A percentile compares a stretch with the other conserved stretches of the same genome.
phyloP scores from a whole-genome alignment of 192 early-diverging fungal species.

The Coemansia sp. region DNA sequence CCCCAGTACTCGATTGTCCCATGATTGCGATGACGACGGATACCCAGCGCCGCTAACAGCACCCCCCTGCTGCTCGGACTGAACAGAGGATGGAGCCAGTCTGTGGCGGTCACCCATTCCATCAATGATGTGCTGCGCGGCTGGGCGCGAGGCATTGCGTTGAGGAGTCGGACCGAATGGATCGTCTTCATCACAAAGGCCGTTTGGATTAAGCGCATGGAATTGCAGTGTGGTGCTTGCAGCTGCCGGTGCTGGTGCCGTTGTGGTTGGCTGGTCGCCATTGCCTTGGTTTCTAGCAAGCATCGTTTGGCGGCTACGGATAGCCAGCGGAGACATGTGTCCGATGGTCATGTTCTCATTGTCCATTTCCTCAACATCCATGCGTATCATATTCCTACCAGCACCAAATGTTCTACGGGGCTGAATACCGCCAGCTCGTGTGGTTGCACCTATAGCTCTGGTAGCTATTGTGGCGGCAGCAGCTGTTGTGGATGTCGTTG shows the following conservation, averaged over 20 bases:
- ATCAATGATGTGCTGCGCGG: neutral
- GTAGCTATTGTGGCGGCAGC: neutral
- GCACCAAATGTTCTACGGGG: slow-evolving; percentile 36
- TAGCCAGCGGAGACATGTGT: slow-evolving; percentile 45
- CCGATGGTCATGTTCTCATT: slow-evolving; percentile 52
- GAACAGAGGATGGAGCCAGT: slow-evolving; percentile 5
- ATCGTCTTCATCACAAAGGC: slow-evolving; percentile 27
- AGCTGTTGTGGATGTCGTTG: neutral
- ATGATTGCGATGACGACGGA: slow-evolving; percentile 14
- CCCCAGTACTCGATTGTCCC: slow-evolving; percentile 6
- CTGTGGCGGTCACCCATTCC: slow-evolving; percentile 2
- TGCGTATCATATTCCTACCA: slow-evolving; percentile 13
- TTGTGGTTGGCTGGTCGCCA: neutral
- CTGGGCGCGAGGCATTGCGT: neutral
- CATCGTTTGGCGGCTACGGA: slow-evolving; percentile 23
- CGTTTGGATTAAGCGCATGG: slow-evolving; percentile 19
- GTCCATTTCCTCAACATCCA: slow-evolving; percentile 36
- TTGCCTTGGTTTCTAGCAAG: slow-evolving; percentile 1
- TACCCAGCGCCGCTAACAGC: neutral
- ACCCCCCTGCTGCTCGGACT: slow-evolving; percentile 12
- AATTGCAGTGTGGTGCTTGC: slow-evolving; percentile 21
- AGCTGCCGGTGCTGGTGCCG: slow-evolving; percentile 6
- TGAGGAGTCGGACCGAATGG: slow-evolving; percentile 45
- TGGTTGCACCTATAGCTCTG: neutral
- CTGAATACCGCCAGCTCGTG: slow-evolving; percentile 7